Base-by-base conservation (phyloP, 108 stramenopile genomes). In the Fistulifera solaris region DNA sequence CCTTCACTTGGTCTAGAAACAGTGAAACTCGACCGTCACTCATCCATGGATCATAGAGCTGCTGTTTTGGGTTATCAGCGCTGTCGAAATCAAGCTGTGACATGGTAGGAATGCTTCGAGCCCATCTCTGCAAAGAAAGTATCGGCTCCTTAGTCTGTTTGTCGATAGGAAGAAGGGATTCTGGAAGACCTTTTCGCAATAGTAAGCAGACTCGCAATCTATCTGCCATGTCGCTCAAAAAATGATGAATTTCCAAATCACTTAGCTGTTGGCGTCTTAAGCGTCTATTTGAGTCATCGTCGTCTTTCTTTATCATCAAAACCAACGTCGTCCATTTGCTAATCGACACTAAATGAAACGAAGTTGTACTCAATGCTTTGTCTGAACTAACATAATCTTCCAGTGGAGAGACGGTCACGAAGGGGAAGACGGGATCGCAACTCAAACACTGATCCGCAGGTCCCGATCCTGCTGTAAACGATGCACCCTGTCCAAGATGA, bases 171-270 rank as follows among this genome's bases (percentile, higher is more conserved):
- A 35, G 31, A 6, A 35, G 31, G 3, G 31, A 35, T 8, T 35
- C 8, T 35, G 31, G 31, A 6, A 35, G 31, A 35, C 31, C 3
- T 8, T 35, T 35, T 35, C 26, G 3, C 16, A 6, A 51, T 7
- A 27, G 25, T 24, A 35, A 4, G 38, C 27, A 38, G 17, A 54
- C 38, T 16, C 38, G 3, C 38, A 54, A n/a, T 5, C 31, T 6
- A 16, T 4, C n/a, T 18, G 54, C 54, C 54, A 42, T 54, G 38
- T 38, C 17, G 22, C 42, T 40, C 54, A 54, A 54, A 23, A 54
- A 54, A 4, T 38, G 18, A 6, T 28, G n/a, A 15, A 54, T 54
- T 40, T 54, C 54, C 10, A 5, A 4, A 22, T 54, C 54, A 4
- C 27, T 18, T 14, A 54, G 54, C 38, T 16, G 18, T 16, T 18